Percentiles rank a stretch among this genome's conserved stretches.
These are phyloP conservation scores for Fraxinus angustifolia DNA, from an alignment of 305 asterid species.

Conservation along the genomic window DNA sequence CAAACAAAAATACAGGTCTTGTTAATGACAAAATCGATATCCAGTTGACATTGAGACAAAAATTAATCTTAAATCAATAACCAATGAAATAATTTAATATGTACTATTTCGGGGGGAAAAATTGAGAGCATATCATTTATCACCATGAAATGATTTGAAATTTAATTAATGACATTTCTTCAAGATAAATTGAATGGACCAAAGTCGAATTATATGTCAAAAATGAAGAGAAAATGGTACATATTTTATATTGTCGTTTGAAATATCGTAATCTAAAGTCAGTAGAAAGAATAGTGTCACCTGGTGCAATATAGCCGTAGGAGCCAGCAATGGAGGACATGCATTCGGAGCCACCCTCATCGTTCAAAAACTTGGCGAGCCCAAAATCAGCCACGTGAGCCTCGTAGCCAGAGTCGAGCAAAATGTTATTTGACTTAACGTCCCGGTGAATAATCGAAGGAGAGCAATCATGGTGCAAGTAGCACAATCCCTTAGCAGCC, in stretches of 20 bases:
- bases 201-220: neutral
- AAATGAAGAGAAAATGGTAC: neutral
- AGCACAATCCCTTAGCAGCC: slow-evolving; percentile 82
- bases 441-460: slow-evolving; percentile 86
- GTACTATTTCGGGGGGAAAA: neutral
- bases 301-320: slow-evolving; percentile 93
- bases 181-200: neutral
- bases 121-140: neutral
- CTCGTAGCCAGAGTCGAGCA: slow-evolving; percentile 75
- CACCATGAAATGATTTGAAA: neutral
- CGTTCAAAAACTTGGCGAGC: slow-evolving; percentile 71
- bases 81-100: neutral
- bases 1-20: neutral
- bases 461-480: slow-evolving; percentile 84
- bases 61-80: neutral
- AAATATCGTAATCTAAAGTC: neutral
- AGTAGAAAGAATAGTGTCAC: slow-evolving; percentile 26
- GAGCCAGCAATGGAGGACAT: slow-evolving; percentile 93
- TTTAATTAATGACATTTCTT: neutral
- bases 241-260: neutral
- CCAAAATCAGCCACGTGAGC: slow-evolving; percentile 97
- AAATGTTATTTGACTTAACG: slow-evolving; percentile 75
- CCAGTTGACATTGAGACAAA: neutral
- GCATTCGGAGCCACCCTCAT: slow-evolving; percentile 65
- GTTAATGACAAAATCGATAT: neutral